Percentiles rank a stretch among this genome's conserved stretches.
phyloP scores from a whole-genome alignment of 2,329 filamentous ascomycete genomes.

The Neonectria neomacrospora region DNA sequence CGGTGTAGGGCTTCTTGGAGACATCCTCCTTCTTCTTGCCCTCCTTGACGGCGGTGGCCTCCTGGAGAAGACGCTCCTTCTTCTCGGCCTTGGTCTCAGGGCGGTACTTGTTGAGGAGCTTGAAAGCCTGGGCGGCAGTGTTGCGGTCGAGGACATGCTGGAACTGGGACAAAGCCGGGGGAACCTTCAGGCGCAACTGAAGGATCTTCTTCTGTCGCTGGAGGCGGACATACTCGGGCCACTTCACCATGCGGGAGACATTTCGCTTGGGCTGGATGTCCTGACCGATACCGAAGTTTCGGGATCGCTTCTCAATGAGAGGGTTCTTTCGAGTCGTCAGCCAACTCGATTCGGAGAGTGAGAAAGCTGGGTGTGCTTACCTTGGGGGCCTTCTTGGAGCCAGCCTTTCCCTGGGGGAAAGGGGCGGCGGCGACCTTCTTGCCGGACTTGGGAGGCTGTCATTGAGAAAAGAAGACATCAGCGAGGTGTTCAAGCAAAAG shows the following conservation, averaged over 20 bases:
- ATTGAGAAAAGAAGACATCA: conserved; percentile 99
- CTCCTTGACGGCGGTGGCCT: conserved; percentile 96
- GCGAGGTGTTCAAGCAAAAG: conserved; percentile 81
- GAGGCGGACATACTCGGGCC: conserved; percentile 98
- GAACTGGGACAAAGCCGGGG: conserved; percentile 97
- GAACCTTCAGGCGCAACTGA: conserved; percentile 98
- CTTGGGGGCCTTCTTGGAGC: conserved; percentile 92
- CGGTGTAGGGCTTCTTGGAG: conserved; percentile 99
- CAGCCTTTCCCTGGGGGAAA: conserved; percentile 93
- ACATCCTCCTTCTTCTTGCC: conserved; percentile 99
- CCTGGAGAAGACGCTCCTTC: conserved; percentile 99
- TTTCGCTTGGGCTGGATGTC: conserved; percentile 98
- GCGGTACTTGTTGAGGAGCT: conserved; percentile 99
- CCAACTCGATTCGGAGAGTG: not conserved
- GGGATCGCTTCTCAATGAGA: conserved; percentile 96
- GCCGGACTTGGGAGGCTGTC: conserved; percentile 98
- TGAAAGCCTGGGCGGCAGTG: conserved; percentile 96
- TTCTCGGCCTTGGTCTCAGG: conserved; percentile 99
- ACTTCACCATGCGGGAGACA: conserved; percentile 98
- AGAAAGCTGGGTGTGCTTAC: conserved; percentile 65
- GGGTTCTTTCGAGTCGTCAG: conserved; percentile 76
- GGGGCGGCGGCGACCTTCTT: conserved; percentile 99
- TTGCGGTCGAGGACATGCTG: conserved; percentile 96
- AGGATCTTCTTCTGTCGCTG: conserved; percentile 96
- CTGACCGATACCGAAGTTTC: conserved; percentile 99